These are phyloP conservation scores for Beverwykella pulmonaria DNA, from an alignment of 495 filamentous ascomycete species.

Conservation along the genomic window DNA sequence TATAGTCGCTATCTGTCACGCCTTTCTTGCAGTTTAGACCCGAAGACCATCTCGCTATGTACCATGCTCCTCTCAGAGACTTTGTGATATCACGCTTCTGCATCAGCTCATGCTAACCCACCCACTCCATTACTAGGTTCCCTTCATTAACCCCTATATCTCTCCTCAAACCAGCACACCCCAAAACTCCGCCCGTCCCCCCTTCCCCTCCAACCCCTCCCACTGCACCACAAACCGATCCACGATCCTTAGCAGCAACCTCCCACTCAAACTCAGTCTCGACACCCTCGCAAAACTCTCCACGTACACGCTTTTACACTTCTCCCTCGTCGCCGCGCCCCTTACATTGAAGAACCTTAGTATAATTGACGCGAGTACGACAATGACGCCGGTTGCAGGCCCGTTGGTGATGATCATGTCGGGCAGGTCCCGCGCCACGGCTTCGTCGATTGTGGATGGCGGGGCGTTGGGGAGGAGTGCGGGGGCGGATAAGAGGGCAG, in stretches of 20 bases:
- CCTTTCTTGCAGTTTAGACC: not conserved
- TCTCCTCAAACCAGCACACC: constrained; percentile 43
- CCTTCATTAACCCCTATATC: too few species aligned
- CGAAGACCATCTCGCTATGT: too few species aligned
- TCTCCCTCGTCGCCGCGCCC: constrained; percentile 46
- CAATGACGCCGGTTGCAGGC: constrained; percentile 80
- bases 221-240: constrained; percentile 79
- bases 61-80: too few species aligned
- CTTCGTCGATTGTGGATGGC: constrained; percentile 6
- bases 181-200: constrained; percentile 43
- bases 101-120: too few species aligned
- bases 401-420: constrained; percentile 86
- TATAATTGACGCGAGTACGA: constrained; percentile 68
- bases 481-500: constrained; percentile 57
- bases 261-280: constrained; percentile 78
- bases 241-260: constrained; percentile 64
- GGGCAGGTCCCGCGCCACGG: constrained; percentile 49
- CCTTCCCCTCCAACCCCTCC: constrained; percentile 55
- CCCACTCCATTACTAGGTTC: too few species aligned
- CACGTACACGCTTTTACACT: constrained; percentile 76
- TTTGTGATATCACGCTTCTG: too few species aligned
- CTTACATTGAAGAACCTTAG: constrained; percentile 62
- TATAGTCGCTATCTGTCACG: not conserved
- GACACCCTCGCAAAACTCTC: constrained; percentile 89
- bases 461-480: constrained; percentile 43